Evolutionary conservation across 2,329 filamentous ascomycete genomes (phyloP).

Genomic region (Coccinonectria pachysandricola): DNA sequence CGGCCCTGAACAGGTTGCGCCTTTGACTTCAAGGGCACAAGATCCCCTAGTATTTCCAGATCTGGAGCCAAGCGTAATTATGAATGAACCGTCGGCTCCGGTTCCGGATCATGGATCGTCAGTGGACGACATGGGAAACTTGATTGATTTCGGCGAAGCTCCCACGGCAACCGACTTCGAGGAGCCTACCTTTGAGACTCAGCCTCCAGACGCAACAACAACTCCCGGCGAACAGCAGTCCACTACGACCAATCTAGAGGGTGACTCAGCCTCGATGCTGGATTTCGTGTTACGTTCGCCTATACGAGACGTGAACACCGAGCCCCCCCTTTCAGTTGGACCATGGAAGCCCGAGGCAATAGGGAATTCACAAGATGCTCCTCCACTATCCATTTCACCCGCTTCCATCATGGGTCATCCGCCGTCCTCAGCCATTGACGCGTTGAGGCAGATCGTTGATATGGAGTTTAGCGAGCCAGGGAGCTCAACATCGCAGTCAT

Average conservation of each 20-base stretch:
- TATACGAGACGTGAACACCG: constrained; percentile 8
- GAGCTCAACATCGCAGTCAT: constrained; percentile 8
- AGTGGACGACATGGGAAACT: constrained; percentile 13
- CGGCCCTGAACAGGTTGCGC: too few species aligned
- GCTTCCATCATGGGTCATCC: constrained; percentile 17
- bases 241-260: neutral
- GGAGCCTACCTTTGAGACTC: constrained; percentile 5
- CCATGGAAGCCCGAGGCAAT: constrained; percentile 17
- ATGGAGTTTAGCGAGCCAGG: constrained; percentile 10
- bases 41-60: too few species aligned
- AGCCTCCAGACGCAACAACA: too few species aligned
- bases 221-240: constrained; percentile 1
- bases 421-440: constrained; percentile 10
- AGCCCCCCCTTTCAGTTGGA: constrained; percentile 11
- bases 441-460: constrained; percentile 12
- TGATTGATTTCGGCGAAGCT: constrained; percentile 14
- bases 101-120: constrained; percentile 9
- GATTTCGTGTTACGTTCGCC: constrained; percentile 9
- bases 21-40: constrained; percentile 1
- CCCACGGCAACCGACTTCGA: constrained; percentile 7
- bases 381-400: constrained; percentile 17
- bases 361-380: constrained; percentile 10
- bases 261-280: constrained; percentile 1
- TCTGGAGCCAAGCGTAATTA: constrained; percentile 3
- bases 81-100: constrained; percentile 10